Base-by-base conservation (phyloP, 2,329 filamentous ascomycete genomes). In the Exophiala sp. region DNA sequence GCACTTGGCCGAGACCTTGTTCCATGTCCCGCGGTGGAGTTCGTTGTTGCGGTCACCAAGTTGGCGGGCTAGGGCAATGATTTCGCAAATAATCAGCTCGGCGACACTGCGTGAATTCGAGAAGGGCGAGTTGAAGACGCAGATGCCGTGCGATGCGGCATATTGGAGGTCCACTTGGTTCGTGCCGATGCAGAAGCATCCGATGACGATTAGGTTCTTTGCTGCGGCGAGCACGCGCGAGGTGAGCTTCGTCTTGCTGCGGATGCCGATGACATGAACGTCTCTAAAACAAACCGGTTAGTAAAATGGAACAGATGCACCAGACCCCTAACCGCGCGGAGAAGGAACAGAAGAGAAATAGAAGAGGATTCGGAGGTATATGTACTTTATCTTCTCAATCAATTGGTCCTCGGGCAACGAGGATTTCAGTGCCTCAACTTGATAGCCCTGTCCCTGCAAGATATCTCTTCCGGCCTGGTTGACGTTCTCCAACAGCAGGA, bases 41-140 rank as follows among this genome's bases (percentile, higher is more conserved):
- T 98, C 93, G 63, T 81, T 88, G 56, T 88, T 95, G 61, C 93
- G 87, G 70, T 98, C 93, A 56, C 88, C 85, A 27, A 98, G 77
- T 71, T 98, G 93, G 52, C 93, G 85, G 18, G 93, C 93, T 46
- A 98, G 82, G 32, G 78, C 75, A 64, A 98, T 96, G 65, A 98
- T 90, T 71, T 96, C 91, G 46, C 77, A 85, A 66, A 98, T 96
- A 62, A 97, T 89, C 49, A 97, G 77, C 74, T 98, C 93, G 49
- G 93, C 93, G 44, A 98, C 93, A 66, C 88, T 95, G 67, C 93
- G 85, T 7, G 91, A 97, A 73, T 98, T 98, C 72, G 87, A 90
- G 72, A 98, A 98, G 1, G 93, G 93, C 39, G 93, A 97, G 73
- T 98, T 98, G 81, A 98, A 98, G 58, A 98, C 93, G 29, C 90